phyloP scores from a whole-genome alignment of 768 basidiomycete species.

The Solioccasus polychromus region DNA sequence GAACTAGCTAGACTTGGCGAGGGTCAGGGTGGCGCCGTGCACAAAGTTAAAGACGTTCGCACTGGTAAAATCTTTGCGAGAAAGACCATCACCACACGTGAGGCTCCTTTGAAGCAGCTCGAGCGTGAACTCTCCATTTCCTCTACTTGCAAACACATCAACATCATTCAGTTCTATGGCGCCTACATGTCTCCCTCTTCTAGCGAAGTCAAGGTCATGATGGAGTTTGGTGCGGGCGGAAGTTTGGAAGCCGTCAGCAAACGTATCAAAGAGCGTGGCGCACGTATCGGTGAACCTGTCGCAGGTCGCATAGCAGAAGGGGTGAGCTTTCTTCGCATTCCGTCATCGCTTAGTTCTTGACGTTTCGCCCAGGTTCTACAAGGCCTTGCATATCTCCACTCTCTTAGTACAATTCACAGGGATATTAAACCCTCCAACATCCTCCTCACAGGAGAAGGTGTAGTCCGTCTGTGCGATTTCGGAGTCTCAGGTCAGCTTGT shows the following conservation, averaged over 20 bases:
- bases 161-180: conserved; percentile 91
- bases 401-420: conserved; percentile 89
- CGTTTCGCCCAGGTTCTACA: conserved; percentile 60
- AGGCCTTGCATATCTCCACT: conserved; percentile 92
- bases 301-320: conserved; percentile 92
- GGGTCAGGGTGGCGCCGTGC: conserved; percentile 94
- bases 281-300: conserved; percentile 81
- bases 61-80: conserved; percentile 83
- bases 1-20: conserved; percentile 82
- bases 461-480: conserved; percentile 93
- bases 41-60: conserved; percentile 85
- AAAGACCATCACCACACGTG: conserved; percentile 89
- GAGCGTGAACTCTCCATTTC: conserved; percentile 91
- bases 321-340: conserved; percentile 43
- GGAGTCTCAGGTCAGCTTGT: conserved; percentile 97
- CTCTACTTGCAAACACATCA: conserved; percentile 75
- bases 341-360: conserved; percentile 4
- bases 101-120: conserved; percentile 90
- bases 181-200: conserved; percentile 85
- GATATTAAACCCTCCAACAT: conserved; percentile 96
- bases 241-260: conserved; percentile 88
- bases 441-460: conserved; percentile 82
- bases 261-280: conserved; percentile 75
- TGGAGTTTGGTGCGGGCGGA: conserved; percentile 88
- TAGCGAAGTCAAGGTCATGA: conserved; percentile 92